phyloP scores from a whole-genome alignment of 176 grass and related monocot genomes.

The Aegilops speltoides region DNA sequence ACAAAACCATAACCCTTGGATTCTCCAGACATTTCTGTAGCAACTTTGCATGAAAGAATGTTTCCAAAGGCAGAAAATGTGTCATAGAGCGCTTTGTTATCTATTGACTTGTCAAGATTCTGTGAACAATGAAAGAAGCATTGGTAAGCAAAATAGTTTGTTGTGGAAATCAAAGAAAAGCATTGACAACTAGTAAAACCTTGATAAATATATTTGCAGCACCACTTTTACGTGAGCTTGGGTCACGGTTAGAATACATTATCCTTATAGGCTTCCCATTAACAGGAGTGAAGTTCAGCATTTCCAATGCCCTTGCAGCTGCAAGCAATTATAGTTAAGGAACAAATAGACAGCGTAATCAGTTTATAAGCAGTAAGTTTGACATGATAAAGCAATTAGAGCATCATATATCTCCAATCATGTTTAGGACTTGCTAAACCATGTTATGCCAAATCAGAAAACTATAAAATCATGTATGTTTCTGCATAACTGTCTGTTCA shows the following conservation, averaged over 20 bases:
- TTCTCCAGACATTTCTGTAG: conserved; percentile 48
- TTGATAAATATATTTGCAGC: conserved; percentile 83
- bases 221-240: conserved; percentile 63
- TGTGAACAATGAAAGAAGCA: conserved; percentile 20
- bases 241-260: conserved; percentile 88
- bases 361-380: not conserved
- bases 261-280: conserved; percentile 66
- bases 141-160: not conserved
- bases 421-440: not conserved
- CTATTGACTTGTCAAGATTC: conserved; percentile 77
- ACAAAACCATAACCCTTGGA: conserved; percentile 78
- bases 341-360: not conserved
- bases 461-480: not conserved
- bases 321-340: not conserved
- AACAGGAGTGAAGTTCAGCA: conserved; percentile 65
- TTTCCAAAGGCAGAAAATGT: conserved; percentile 62
- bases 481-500: not conserved
- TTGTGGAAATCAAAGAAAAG: not conserved
- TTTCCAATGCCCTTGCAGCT: conserved; percentile 59
- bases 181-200: conserved; percentile 24
- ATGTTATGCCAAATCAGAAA: not conserved
- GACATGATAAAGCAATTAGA: not conserved
- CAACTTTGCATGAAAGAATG: conserved; percentile 77
- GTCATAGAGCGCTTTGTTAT: conserved; percentile 66
- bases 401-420: not conserved